A percentile compares a stretch with the other conserved stretches of the same genome.
Evolutionary conservation across 345 rosid genomes (phyloP).

Genomic region (Populus pruinosa): DNA sequence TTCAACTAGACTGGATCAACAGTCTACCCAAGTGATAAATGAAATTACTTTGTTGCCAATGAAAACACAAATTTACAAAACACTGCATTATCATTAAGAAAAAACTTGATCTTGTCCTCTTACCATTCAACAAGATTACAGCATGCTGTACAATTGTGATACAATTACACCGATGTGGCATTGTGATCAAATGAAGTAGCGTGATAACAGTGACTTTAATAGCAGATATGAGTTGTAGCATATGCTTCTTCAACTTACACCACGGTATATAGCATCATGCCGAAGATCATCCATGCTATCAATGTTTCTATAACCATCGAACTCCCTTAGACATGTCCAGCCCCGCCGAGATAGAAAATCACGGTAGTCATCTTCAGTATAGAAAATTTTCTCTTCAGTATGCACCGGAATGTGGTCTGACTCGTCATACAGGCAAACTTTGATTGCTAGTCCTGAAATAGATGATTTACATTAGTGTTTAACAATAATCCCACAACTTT

Average conservation of each 20-base stretch:
- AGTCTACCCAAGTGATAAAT: not conserved
- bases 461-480: not conserved
- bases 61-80: slow-evolving; percentile 18
- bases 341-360: slow-evolving; percentile 66
- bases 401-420: slow-evolving; percentile 80
- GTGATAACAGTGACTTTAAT: not conserved
- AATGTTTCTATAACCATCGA: slow-evolving; percentile 72
- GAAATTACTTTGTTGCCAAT: not conserved
- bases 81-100: not conserved
- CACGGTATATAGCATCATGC: slow-evolving; percentile 72
- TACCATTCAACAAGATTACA: slow-evolving; percentile 4
- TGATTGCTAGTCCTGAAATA: slow-evolving; percentile 66
- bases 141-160: slow-evolving; percentile 1
- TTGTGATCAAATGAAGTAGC: not conserved
- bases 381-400: slow-evolving; percentile 79
- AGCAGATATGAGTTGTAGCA: not conserved
- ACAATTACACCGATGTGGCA: not conserved
- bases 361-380: slow-evolving; percentile 85
- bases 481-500: not conserved
- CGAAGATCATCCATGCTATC: slow-evolving; percentile 92
- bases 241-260: slow-evolving; percentile 44
- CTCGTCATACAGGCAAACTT: slow-evolving; percentile 78
- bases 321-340: slow-evolving; percentile 74
- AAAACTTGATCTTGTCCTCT: not conserved
- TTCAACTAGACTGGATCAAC: not conserved